These are phyloP conservation scores for Pholiota conissans DNA, from an alignment of 768 basidiomycete genomes.

Conservation along the genomic window DNA sequence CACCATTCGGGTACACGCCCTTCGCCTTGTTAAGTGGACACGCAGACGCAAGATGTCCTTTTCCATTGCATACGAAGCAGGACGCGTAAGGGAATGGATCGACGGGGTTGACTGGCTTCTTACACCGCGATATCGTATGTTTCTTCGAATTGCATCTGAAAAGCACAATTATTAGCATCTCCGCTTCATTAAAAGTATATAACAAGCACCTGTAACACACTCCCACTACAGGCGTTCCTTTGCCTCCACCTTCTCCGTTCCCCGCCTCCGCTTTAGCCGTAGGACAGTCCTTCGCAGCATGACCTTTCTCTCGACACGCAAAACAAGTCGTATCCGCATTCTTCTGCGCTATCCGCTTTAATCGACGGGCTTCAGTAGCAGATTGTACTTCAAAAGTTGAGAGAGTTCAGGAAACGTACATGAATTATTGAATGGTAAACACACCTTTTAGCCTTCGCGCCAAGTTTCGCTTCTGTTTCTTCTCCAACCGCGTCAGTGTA, in stretches of 20 bases:
- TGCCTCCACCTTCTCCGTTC: constrained; percentile 12
- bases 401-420: no score
- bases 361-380: constrained; percentile 58
- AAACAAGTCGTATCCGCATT: constrained; percentile 71
- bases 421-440: constrained; percentile 4
- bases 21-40: constrained; percentile 80
- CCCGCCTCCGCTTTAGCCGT: constrained; percentile 25
- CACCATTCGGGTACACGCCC: constrained; percentile 90
- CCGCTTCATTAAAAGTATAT: not conserved
- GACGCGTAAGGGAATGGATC: constrained; percentile 85
- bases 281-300: constrained; percentile 82
- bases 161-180: not conserved
- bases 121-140: constrained; percentile 82
- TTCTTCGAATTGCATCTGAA: constrained; percentile 77
- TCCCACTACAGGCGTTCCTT: constrained; percentile 38
- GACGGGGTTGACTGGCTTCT: constrained; percentile 54
- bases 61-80: constrained; percentile 86
- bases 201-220: constrained; percentile 69
- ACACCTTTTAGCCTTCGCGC: constrained; percentile 26
- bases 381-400: constrained; percentile 12
- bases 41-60: constrained; percentile 82
- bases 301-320: constrained; percentile 82
- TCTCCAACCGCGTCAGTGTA: constrained; percentile 21
- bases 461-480: constrained; percentile 27
- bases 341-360: constrained; percentile 62